phyloP scores from a whole-genome alignment of 83 land plant genomes.

The Larix sibirica region DNA sequence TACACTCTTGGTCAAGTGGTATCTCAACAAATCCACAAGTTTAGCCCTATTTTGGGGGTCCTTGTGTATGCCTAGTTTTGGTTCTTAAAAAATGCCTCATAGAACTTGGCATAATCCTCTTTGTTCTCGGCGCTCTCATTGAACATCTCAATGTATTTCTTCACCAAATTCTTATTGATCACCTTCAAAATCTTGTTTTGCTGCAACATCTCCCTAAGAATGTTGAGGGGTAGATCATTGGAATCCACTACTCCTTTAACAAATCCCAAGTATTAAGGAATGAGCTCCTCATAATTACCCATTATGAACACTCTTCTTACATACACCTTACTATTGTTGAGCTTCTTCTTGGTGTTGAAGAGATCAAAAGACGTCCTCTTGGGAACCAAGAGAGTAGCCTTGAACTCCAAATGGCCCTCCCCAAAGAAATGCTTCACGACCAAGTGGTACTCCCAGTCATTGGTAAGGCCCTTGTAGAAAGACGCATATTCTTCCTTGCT shows the following conservation, averaged over 20 bases:
- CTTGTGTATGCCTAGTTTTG: conserved; percentile 77
- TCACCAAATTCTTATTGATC: too few relatives aligned
- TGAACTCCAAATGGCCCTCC: conserved; percentile 81
- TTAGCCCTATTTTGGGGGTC: conserved; percentile 69
- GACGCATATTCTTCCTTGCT: too few relatives aligned
- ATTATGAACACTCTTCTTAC: too few relatives aligned
- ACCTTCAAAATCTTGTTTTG: conserved; percentile 78
- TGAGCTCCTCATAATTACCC: too few relatives aligned
- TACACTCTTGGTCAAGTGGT: too few relatives aligned
- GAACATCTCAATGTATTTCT: conserved; percentile 52
- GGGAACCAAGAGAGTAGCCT: conserved; percentile 72
- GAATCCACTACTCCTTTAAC: conserved; percentile 80
- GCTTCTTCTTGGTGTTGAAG: too few relatives aligned
- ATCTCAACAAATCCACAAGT: conserved; percentile 6
- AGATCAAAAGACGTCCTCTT: too few relatives aligned
- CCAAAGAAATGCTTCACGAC: conserved; percentile 89
- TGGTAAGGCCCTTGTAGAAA: conserved; percentile 77
- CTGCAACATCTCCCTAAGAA: conserved; percentile 38
- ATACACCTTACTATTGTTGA: too few relatives aligned
- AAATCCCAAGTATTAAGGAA: conserved; percentile 52
- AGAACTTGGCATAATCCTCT: too few relatives aligned
- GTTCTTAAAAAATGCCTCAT: too few relatives aligned
- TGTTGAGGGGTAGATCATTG: conserved; percentile 45
- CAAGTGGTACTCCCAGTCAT: conserved; percentile 82
- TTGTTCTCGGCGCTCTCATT: conserved; percentile 67